Percentiles rank a stretch among this genome's conserved stretches.
These are phyloP conservation scores for Globisporangium lucens DNA, from an alignment of 352 stramenopile species.

Conservation along the genomic window DNA sequence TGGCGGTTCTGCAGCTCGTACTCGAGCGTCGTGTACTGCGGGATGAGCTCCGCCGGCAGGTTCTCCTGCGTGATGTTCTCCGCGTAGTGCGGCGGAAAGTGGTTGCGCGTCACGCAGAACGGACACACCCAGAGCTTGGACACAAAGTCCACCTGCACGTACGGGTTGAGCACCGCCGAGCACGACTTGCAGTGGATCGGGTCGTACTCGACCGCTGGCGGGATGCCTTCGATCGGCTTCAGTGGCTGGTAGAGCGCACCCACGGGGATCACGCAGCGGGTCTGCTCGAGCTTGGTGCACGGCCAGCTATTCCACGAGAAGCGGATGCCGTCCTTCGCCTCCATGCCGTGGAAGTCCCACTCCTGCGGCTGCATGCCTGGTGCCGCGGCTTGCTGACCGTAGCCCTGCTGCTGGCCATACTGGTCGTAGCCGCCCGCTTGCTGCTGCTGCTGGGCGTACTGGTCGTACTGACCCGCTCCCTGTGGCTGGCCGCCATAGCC, in stretches of 20 bases:
- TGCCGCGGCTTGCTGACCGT: conserved; percentile 32
- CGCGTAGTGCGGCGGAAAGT: conserved; percentile 94
- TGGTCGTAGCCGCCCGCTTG: conserved; percentile 37
- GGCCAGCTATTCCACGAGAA: conserved; percentile 99
- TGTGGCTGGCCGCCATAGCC: conserved; percentile 41
- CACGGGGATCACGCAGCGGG: conserved; percentile 96
- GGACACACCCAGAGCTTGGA: conserved; percentile 99
- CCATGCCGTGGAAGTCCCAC: conserved; percentile 84
- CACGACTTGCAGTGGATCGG: conserved; percentile 98
- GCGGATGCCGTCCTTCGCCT: conserved; percentile 92
- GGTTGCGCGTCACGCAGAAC: conserved; percentile 98
- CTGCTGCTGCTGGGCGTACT: conserved; percentile 30
- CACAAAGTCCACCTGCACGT: conserved; percentile 98
- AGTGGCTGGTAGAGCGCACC: conserved; percentile 95
- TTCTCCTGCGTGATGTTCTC: conserved; percentile 99
- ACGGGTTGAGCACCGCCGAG: conserved; percentile 97
- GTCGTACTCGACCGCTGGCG: conserved; percentile 95
- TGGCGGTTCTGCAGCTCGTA: conserved; percentile 96
- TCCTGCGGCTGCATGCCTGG: conserved; percentile 74
- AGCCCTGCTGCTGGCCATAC: conserved; percentile 35
- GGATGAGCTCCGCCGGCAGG: conserved; percentile 98
- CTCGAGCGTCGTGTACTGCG: conserved; percentile 99
- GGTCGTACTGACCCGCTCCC: conserved; percentile 34
- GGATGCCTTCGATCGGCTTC: conserved; percentile 95
- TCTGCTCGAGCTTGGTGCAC: conserved; percentile 96